These are phyloP conservation scores for Geranium incanum DNA, from an alignment of 441 rosid species.

Conservation along the genomic window DNA sequence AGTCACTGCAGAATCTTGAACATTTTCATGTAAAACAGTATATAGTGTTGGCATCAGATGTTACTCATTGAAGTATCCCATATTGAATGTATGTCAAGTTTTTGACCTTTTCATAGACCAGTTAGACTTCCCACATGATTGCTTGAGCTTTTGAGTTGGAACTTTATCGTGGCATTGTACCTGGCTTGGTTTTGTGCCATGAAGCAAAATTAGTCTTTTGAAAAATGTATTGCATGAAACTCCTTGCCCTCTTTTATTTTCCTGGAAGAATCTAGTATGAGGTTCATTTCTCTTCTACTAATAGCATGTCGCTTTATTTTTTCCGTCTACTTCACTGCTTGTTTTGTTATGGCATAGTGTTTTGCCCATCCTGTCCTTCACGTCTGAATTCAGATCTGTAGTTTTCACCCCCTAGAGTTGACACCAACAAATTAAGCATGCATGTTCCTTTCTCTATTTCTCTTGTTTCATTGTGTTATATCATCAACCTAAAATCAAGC, in stretches of 20 bases:
- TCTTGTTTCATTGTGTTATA: slow-evolving; percentile 3
- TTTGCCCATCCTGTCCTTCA: slow-evolving; percentile 5
- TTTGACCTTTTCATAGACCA: not conserved
- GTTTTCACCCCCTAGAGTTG: slow-evolving; percentile 1
- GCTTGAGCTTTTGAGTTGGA: slow-evolving; percentile 3
- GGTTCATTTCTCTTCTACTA: not conserved
- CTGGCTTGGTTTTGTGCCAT: not conserved
- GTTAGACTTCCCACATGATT: not conserved
- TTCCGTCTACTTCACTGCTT: not conserved
- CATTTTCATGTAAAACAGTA: not conserved
- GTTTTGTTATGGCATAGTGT: slow-evolving; percentile 6
- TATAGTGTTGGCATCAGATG: not conserved
- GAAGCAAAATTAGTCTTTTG: slow-evolving; percentile 1
- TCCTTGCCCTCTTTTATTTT: not conserved
- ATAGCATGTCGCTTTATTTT: not conserved
- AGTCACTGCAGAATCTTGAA: not conserved
- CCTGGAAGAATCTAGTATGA: not conserved
- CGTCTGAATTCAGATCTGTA: not conserved
- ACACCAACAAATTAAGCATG: slow-evolving; percentile 2
- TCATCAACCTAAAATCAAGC: slow-evolving; percentile 5
- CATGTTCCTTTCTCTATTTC: slow-evolving; percentile 1
- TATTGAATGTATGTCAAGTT: not conserved
- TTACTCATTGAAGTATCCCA: not conserved
- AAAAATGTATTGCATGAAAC: not conserved
- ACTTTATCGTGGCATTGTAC: not conserved